Evolutionary conservation across 192 early-diverging fungal genomes (phyloP).

Genomic region (Coemansia erecta): DNA sequence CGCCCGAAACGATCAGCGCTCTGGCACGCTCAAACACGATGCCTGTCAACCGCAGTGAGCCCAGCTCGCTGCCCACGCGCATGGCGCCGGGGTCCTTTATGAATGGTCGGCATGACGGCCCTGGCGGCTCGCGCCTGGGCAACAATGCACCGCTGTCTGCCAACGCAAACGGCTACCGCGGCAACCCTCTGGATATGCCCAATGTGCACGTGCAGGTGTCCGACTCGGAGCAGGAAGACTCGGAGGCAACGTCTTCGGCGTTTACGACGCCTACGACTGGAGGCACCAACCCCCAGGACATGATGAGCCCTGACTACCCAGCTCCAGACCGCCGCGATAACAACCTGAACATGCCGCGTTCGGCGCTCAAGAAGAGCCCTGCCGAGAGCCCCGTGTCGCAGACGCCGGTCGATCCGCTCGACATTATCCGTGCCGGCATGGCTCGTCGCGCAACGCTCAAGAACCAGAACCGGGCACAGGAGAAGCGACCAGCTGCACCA

Average conservation of each 20-base stretch:
- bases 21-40: slow-evolving; percentile 51
- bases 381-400: slow-evolving; percentile 13
- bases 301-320: slow-evolving; percentile 1
- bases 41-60: slow-evolving; percentile 32
- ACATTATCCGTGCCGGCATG: slow-evolving; percentile 49
- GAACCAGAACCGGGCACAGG: slow-evolving; percentile 36
- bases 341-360: slow-evolving; percentile 13
- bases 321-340: slow-evolving; percentile 1
- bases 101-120: slow-evolving; percentile 8
- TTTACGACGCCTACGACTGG: slow-evolving; percentile 19
- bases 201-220: slow-evolving; percentile 16
- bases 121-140: not conserved
- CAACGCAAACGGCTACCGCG: slow-evolving; percentile 16
- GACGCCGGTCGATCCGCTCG: slow-evolving; percentile 41
- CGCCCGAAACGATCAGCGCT: slow-evolving; percentile 27
- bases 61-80: slow-evolving; percentile 13
- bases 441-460: slow-evolving; percentile 48
- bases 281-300: not conserved
- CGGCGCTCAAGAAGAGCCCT: slow-evolving; percentile 28
- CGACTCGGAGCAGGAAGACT: slow-evolving; percentile 13
- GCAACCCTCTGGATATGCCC: slow-evolving; percentile 11
- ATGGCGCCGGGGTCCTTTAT: slow-evolving; percentile 11
- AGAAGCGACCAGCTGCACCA: slow-evolving; percentile 9
- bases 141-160: slow-evolving; percentile 15
- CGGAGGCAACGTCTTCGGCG: slow-evolving; percentile 17